Evolutionary conservation across 345 rosid genomes (phyloP).

Genomic region (Euphorbia tirucalli): DNA sequence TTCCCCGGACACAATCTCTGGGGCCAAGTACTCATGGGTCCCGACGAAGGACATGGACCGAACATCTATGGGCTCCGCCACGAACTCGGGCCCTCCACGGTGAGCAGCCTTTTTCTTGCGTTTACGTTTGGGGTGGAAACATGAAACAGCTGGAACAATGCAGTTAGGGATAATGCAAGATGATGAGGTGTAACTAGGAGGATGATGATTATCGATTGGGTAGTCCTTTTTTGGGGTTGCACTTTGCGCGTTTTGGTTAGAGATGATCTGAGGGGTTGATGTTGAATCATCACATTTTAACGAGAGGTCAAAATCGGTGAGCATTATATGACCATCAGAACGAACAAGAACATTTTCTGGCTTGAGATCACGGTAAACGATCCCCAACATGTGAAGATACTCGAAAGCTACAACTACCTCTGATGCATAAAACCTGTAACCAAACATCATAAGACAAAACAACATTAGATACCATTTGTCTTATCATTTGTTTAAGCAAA

Average conservation of each 20-base stretch:
- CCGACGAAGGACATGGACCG: constrained; percentile 95
- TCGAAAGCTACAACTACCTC: constrained; percentile 89
- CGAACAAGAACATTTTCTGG: constrained; percentile 90
- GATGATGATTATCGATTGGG: constrained; percentile 41
- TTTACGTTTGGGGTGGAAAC: constrained; percentile 68
- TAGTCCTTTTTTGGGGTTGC: constrained; percentile 31
- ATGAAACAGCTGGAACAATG: constrained; percentile 82
- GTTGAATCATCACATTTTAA: constrained; percentile 69
- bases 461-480: constrained; percentile 15
- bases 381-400: constrained; percentile 96
- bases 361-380: constrained; percentile 87
- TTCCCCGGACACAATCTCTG: constrained; percentile 88
- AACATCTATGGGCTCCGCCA: constrained; percentile 79
- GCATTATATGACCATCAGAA: constrained; percentile 91
- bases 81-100: constrained; percentile 63
- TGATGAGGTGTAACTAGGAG: constrained; percentile 41
- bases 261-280: constrained; percentile 61
- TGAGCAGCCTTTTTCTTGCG: constrained; percentile 60
- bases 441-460: constrained; percentile 1
- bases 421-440: constrained; percentile 72
- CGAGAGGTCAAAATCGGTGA: constrained; percentile 92
- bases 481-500: too few species aligned
- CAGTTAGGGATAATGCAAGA: constrained; percentile 84
- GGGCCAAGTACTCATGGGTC: constrained; percentile 91
- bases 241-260: constrained; percentile 31